A percentile compares a stretch with the other conserved stretches of the same genome.
phyloP scores from a whole-genome alignment of 2,329 filamentous ascomycete genomes.

The Neofusicoccum sp. region DNA sequence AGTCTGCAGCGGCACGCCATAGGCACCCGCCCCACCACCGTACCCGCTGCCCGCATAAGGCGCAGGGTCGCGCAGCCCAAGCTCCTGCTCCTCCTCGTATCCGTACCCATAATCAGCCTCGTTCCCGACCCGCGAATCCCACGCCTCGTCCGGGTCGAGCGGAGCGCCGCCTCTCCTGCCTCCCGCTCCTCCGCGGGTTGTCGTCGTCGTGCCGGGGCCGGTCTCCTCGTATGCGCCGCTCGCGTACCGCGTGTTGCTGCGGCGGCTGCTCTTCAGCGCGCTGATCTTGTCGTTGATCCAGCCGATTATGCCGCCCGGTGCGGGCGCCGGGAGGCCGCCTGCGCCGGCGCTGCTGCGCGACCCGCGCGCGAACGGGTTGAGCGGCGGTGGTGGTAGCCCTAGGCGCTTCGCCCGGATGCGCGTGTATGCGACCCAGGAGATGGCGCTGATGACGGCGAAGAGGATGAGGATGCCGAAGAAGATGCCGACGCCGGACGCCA shows the following conservation, averaged over 20 bases:
- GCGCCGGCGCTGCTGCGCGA: conserved; percentile 28
- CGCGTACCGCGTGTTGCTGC: conserved; percentile 50
- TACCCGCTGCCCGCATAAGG: conserved; percentile 41
- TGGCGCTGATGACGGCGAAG: conserved; percentile 64
- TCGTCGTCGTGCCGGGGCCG: conserved; percentile 29
- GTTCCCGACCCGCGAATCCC: conserved; percentile 75
- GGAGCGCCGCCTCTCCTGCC: conserved; percentile 50
- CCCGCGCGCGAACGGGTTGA: conserved; percentile 64
- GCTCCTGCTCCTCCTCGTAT: conserved; percentile 76
- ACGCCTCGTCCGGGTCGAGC: conserved; percentile 80
- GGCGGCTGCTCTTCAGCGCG: conserved; percentile 61
- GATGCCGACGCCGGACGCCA: conserved; percentile 18
- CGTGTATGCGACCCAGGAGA: conserved; percentile 66
- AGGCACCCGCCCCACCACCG: conserved; percentile 26
- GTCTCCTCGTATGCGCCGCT: conserved; percentile 73
- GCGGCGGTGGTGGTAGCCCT: conserved; percentile 69
- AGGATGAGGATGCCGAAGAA: conserved; percentile 67
- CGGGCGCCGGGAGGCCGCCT: conserved; percentile 44
- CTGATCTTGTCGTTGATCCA: conserved; percentile 70
- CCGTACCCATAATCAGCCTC: conserved; percentile 67
- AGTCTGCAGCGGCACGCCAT: conserved; percentile 28
- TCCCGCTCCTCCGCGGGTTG: conserved; percentile 38
- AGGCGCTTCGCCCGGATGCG: conserved; percentile 70
- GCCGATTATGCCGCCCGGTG: conserved; percentile 62
- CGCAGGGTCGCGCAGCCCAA: conserved; percentile 54